Evolutionary conservation across 2,329 filamentous ascomycete genomes (phyloP), one percentile per base, ranked within the genome.

Genomic region (Ophiostoma fasciatum): DNA sequence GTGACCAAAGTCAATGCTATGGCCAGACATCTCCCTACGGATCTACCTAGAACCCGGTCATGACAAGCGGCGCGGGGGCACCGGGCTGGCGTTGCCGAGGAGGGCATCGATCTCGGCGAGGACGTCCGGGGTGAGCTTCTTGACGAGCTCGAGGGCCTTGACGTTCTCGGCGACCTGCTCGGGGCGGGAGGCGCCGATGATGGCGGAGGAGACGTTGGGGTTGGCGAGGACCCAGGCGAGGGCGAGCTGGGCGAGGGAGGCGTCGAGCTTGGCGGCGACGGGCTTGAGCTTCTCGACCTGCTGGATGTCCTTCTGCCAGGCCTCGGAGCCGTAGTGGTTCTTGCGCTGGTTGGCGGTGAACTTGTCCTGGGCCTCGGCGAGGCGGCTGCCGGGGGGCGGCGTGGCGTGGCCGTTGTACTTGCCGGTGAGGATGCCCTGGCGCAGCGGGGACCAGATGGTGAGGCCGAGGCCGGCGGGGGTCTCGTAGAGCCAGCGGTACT

Each of bases 381-480:
- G 74, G 25, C 73, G 68, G 27, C 68, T 74, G 65, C 70, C 46
- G 13, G 39, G 17, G 4, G 44, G 44, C 18, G 40, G 40, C 19
- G 31, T 21, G 20, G 29, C 38, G 26, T 41, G 66, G 42, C 74
- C 62, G 52, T 74, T 74, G 61, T 77, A 76, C 56, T 76, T 77
- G 48, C 71, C 71, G 7, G 68, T 74, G 36, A 77, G 52, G 27
- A 76, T 53, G 39, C 71, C 71, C 21, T 60, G 66, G 31, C 64
- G 66, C 9, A 74, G 58, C 15, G 71, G 68, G 17, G 57, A 62
- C 64, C 66, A 72, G 50, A 56, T 58, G 43, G 58, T 61, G 28
- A 69, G 71, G 31, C 71, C 71, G 47, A 70, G 69, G 42, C 66
- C 54, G n/a, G n/a, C n/a, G 58, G 63, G 68, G 48, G 72, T 62